Percentiles rank a stretch among this genome's conserved stretches.
These are phyloP conservation scores for Suillus luteus DNA, from an alignment of 768 basidiomycete genomes.

Conservation along the genomic window DNA sequence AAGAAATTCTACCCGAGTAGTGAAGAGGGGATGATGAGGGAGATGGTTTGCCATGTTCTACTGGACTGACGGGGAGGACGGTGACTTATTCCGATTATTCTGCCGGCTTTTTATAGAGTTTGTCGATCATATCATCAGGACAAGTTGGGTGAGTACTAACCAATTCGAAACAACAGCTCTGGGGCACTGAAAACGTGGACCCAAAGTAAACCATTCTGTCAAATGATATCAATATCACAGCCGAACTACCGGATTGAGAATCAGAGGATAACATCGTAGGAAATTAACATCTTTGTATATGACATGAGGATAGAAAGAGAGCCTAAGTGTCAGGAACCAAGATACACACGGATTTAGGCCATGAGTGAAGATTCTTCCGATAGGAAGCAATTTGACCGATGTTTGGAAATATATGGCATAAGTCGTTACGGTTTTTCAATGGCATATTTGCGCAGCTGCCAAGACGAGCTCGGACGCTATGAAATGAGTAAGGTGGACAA, in stretches of 20 bases:
- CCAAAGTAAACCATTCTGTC: conserved; percentile 15
- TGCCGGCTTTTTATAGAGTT: conserved; percentile 22
- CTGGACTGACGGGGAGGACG: conserved; percentile 12
- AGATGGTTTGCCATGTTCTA: conserved; percentile 17
- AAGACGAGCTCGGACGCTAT: neutral
- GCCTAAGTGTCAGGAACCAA: conserved; percentile 17
- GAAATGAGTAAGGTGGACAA: conserved; percentile 11
- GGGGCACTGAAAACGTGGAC: conserved; percentile 14
- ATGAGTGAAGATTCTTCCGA: conserved; percentile 15
- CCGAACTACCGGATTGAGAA: conserved; percentile 21
- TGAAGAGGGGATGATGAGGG: conserved; percentile 47
- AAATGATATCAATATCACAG: conserved; percentile 20
- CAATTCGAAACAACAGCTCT: conserved; percentile 15
- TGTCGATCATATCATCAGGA: conserved; percentile 18
- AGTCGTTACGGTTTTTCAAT: conserved; percentile 7
- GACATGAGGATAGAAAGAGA: conserved; percentile 18
- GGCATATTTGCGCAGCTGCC: conserved; percentile 4
- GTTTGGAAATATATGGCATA: conserved; percentile 14
- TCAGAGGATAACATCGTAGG: conserved; percentile 16
- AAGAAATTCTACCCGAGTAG: conserved; percentile 44
- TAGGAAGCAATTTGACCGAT: conserved; percentile 19
- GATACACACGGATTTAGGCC: conserved; percentile 16
- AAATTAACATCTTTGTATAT: conserved; percentile 15
- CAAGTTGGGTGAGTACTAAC: conserved; percentile 17
- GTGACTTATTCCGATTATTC: conserved; percentile 19